Base-by-base conservation (phyloP, 148 eudicot species). In the Arctostaphylos glauca region DNA sequence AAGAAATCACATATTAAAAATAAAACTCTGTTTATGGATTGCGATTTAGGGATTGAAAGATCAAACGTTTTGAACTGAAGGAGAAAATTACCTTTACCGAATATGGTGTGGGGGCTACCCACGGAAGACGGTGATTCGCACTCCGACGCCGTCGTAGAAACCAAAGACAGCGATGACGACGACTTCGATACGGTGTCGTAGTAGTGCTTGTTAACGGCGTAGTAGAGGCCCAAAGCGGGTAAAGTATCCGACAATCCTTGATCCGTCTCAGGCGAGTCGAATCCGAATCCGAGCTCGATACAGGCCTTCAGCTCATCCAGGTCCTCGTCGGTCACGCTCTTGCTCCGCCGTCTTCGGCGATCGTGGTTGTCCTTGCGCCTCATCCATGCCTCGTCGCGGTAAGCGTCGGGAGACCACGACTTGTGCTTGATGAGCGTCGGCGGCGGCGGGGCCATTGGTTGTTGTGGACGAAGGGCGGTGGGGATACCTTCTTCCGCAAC, bases 271-370 rank as follows among this genome's bases (percentile, higher is more conserved):
- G 94, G 94, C 47, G 98, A 93, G 58, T 87, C 93, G 52, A 95
- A 93, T 0, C 94, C 89, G 71, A 95, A 93, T 2, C 98, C 98
- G 6, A 95, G 92, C 56, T 95, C 98, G 44, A 95, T 80, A 67
- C 97, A 93, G 0, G 91, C 98, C 80, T 89, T 93, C 19, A 95
- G 87, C 74, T 95, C 98, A 0, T 89, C 93, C 16, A 95, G 56
- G 79, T 95, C 98, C n/a, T 95, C 97, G 47, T 95, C 94, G n/a
- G 98, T 92, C 43, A 95, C 91, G 84, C 95, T 95, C 85, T 87
- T 92, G 77, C 89, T 88, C 13, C 90, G 84, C 8, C 92, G 84
- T 6, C 48, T 23, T 3, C 83, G 82, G 18, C 86, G 86, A 49
- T 18, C 62, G 56, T 84, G 79, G 46, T 54, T 76, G 7, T 76